Evolutionary conservation across 306 rosid species (phyloP).

Genomic region (barrel medic (Medicago truncatula)): MtrunA17r5.0-ANR NC_053046.1:30540501-30541000

Average conservation of each 20-base stretch:
- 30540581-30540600: slow-evolving; percentile 60
- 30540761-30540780: slow-evolving; percentile 40
- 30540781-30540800: slow-evolving; percentile 58
- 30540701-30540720: slow-evolving; percentile 54
- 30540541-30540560: slow-evolving; percentile 60
- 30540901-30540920: slow-evolving; percentile 65
- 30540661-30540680: slow-evolving; percentile 40
- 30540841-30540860: not conserved
- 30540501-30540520: too few species aligned
- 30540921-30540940: slow-evolving; percentile 69
- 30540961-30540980: slow-evolving; percentile 62
- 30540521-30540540: slow-evolving; percentile 54
- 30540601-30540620: slow-evolving; percentile 45
- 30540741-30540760: slow-evolving; percentile 55
- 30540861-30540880: slow-evolving; percentile 43
- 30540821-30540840: not conserved
- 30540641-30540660: not conserved
- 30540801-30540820: not conserved
- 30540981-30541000: slow-evolving; percentile 53
- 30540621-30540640: not conserved
- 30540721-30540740: slow-evolving; percentile 67
- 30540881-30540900: slow-evolving; percentile 38
- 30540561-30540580: slow-evolving; percentile 58
- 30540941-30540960: slow-evolving; percentile 71
- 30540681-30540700: slow-evolving; percentile 55